Percentiles rank a stretch among this genome's conserved stretches.
phyloP scores from a whole-genome alignment of 805 yeast genomes.

The Naumovozyma baii region DNA sequence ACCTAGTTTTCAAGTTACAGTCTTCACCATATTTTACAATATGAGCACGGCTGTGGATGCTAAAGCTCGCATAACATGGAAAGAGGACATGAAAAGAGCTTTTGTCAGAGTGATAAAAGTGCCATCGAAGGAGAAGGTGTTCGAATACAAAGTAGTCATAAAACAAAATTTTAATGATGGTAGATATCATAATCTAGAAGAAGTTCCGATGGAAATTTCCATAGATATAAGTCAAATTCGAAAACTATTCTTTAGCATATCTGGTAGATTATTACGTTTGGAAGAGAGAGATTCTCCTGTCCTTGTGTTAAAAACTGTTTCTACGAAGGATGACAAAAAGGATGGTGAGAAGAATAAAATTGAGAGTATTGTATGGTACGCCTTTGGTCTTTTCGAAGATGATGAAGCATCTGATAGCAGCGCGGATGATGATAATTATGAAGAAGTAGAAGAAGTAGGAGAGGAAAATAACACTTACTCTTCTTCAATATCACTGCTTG shows the following conservation, averaged over 20 bases:
- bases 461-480: constrained; percentile 23
- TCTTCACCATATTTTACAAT: constrained; percentile 56
- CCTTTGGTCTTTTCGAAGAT: constrained; percentile 36
- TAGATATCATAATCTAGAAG: constrained; percentile 54
- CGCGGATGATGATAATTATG: constrained; percentile 21
- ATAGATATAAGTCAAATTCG: constrained; percentile 36
- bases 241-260: constrained; percentile 56
- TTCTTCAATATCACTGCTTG: constrained; percentile 45
- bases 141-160: constrained; percentile 38
- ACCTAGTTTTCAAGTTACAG: constrained; percentile 46
- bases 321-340: constrained; percentile 6
- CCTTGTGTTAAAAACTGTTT: constrained; percentile 44
- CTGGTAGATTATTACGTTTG: constrained; percentile 53
- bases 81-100: constrained; percentile 57
- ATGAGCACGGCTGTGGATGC: constrained; percentile 31
- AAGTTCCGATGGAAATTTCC: constrained; percentile 27
- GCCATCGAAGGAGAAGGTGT: constrained; percentile 15
- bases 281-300: constrained; percentile 60
- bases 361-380: constrained; percentile 39
- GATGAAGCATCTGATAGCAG: constrained; percentile 22
- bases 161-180: constrained; percentile 59
- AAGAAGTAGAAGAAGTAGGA: constrained; percentile 8
- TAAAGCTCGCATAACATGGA: constrained; percentile 49
- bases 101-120: constrained; percentile 34
- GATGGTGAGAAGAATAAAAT: constrained; percentile 15